A percentile compares a stretch with the other conserved stretches of the same genome.
Conservation (phyloP, 805 yeast species). For the Kregervanrija pseudodelftensis region DNA sequence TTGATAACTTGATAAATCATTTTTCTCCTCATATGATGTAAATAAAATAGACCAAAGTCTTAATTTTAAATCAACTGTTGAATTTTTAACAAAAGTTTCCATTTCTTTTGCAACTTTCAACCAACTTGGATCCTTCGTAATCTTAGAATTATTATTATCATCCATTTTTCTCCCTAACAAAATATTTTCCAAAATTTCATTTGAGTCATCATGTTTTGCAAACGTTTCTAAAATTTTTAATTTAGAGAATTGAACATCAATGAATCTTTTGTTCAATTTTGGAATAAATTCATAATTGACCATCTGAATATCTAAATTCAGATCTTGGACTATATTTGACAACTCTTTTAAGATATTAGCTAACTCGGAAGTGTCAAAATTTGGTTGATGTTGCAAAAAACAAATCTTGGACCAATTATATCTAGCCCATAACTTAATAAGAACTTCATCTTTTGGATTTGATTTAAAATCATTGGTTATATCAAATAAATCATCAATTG, state of each 20-base stretch:
- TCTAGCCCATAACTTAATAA: conserved; percentile 24
- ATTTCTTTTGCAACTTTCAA: conserved; percentile 42
- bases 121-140: conserved; percentile 18
- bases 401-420: conserved; percentile 43
- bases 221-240: conserved; percentile 63
- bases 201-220: conserved; percentile 37
- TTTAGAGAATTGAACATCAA: conserved; percentile 61
- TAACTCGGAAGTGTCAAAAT: conserved; percentile 27
- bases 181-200: conserved; percentile 19
- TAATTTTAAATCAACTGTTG: conserved; percentile 61
- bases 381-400: conserved; percentile 31
- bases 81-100: conserved; percentile 48
- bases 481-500: conserved; percentile 27
- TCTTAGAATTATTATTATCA: conserved; percentile 8
- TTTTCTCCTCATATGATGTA: conserved; percentile 38
- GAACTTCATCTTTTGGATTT: neutral
- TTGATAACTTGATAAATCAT: conserved; percentile 30
- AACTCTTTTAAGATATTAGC: conserved; percentile 24
- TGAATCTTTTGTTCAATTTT: conserved; percentile 38
- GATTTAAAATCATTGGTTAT: neutral
- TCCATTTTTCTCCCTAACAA: conserved; percentile 8
- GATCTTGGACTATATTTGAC: conserved; percentile 17
- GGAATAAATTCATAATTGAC: conserved; percentile 59
- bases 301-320: conserved; percentile 31
- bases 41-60: conserved; percentile 72